Conservation (phyloP, 768 basidiomycete species). For the Termitomyces eurrhizus region DNA sequence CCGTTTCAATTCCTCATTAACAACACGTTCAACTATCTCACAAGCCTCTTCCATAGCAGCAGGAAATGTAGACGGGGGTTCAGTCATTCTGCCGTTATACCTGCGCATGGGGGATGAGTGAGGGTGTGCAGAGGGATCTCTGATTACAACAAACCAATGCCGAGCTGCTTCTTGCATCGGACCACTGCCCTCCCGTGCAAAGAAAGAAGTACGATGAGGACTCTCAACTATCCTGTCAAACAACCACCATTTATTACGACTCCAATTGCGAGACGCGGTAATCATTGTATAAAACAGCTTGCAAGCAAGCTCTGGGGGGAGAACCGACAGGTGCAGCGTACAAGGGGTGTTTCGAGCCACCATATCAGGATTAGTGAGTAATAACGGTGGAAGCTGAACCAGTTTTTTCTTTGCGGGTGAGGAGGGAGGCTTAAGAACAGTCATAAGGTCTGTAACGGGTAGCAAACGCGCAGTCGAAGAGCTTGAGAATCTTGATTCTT, state of each 20-base stretch:
- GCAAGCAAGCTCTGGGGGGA: slow-evolving; percentile 75
- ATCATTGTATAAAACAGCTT: slow-evolving; percentile 72
- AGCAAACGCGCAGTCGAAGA: slow-evolving; percentile 20
- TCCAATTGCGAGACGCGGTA: slow-evolving; percentile 57
- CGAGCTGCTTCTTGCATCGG: slow-evolving; percentile 71
- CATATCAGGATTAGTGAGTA: slow-evolving; percentile 56
- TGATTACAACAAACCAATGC: slow-evolving; percentile 51
- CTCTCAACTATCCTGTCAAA: slow-evolving; percentile 81
- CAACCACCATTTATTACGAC: slow-evolving; percentile 80
- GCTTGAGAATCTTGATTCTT: slow-evolving; percentile 3
- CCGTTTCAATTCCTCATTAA: slow-evolving; percentile 66
- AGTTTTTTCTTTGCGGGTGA: slow-evolving; percentile 32
- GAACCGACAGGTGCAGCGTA: slow-evolving; percentile 63
- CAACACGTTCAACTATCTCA: slow-evolving; percentile 59
- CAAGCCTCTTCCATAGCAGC: slow-evolving; percentile 79
- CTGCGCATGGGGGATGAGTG: slow-evolving; percentile 30
- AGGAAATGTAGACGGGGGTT: slow-evolving; percentile 54
- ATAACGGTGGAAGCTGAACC: slow-evolving; percentile 53
- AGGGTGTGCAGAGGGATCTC: background rate
- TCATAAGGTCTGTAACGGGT: slow-evolving; percentile 45
- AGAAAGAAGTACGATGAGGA: slow-evolving; percentile 81
- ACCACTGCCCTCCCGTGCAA: slow-evolving; percentile 49
- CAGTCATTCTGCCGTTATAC: slow-evolving; percentile 74
- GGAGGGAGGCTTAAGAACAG: slow-evolving; percentile 47
- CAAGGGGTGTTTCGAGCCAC: slow-evolving; percentile 71